phyloP scores from a whole-genome alignment of 768 basidiomycete species.

The Amylocystis lapponica region DNA sequence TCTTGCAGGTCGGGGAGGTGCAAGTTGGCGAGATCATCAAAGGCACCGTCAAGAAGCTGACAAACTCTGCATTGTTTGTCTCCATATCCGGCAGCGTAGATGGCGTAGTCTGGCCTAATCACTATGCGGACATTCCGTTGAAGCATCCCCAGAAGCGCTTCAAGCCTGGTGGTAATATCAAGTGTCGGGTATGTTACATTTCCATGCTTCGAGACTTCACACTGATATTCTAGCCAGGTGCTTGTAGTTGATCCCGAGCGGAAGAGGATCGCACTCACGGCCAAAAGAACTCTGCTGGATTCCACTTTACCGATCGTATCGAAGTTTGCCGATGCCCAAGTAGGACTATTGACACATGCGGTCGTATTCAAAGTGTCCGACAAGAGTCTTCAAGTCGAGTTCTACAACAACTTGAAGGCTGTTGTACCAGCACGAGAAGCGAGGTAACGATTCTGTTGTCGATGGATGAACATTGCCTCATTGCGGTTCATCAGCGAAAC shows the following conservation, averaged over 20 bases:
- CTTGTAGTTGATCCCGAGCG: slow-evolving; percentile 77
- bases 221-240: slow-evolving; percentile 42
- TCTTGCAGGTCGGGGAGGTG: slow-evolving; percentile 77
- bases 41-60: slow-evolving; percentile 82
- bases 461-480: slow-evolving; percentile 1
- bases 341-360: slow-evolving; percentile 71
- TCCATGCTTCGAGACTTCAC: background rate
- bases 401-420: slow-evolving; percentile 86
- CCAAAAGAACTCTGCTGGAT: slow-evolving; percentile 86
- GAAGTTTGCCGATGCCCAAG: slow-evolving; percentile 56
- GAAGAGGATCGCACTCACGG: slow-evolving; percentile 78
- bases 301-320: slow-evolving; percentile 70
- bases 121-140: slow-evolving; percentile 91
- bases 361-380: slow-evolving; percentile 81
- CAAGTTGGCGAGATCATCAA: slow-evolving; percentile 83
- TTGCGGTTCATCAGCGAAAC: slow-evolving; percentile 52
- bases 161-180: slow-evolving; percentile 75
- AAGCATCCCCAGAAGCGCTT: slow-evolving; percentile 92
- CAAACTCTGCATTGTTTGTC: slow-evolving; percentile 77
- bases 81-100: slow-evolving; percentile 84
- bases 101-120: slow-evolving; percentile 90
- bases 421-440: slow-evolving; percentile 76
- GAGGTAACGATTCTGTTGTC: slow-evolving; percentile 44
- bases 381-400: slow-evolving; percentile 79
- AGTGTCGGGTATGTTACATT: slow-evolving; percentile 65